Evolutionary conservation across 2,329 filamentous ascomycete genomes (phyloP).

Genomic region (Ramularia collo-cygni): DNA sequence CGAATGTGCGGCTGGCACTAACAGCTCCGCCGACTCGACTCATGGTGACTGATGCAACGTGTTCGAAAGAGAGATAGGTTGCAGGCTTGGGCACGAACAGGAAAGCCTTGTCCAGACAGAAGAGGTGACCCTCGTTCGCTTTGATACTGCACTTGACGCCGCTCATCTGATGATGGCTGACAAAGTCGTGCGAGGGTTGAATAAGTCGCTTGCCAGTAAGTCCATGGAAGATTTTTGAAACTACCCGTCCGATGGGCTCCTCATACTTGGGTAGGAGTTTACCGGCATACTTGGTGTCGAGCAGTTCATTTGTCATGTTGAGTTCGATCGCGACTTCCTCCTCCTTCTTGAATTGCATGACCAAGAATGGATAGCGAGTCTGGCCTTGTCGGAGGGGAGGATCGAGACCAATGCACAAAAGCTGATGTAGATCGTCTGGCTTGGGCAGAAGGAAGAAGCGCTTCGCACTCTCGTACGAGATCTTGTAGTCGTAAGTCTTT

Average conservation of each 20-base stretch:
- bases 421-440: conserved; percentile 92
- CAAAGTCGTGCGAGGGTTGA: conserved; percentile 88
- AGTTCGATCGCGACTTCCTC: conserved; percentile 95
- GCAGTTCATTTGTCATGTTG: conserved; percentile 86
- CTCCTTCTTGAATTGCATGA: conserved; percentile 98
- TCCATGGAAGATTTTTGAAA: conserved; percentile 91
- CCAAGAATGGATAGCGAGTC: conserved; percentile 94
- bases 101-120: conserved; percentile 95
- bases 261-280: conserved; percentile 87
- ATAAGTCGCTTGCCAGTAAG: conserved; percentile 93
- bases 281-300: conserved; percentile 81
- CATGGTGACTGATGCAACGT: conserved; percentile 86
- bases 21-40: conserved; percentile 91
- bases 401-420: conserved; percentile 90
- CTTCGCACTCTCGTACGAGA: conserved; percentile 95
- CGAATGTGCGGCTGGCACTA: conserved; percentile 90
- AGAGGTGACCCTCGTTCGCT: conserved; percentile 94
- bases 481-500: conserved; percentile 99
- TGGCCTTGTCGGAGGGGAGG: conserved; percentile 94
- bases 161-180: conserved; percentile 84
- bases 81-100: conserved; percentile 99
- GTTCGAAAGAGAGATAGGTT: conserved; percentile 93
- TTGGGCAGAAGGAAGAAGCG: conserved; percentile 98
- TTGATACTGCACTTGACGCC: conserved; percentile 99
- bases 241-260: conserved; percentile 84